Percentiles rank a stretch among this genome's conserved stretches.
These are phyloP conservation scores for Juglanconis juglandina DNA, from an alignment of 2,329 filamentous ascomycete species.

Conservation along the genomic window DNA sequence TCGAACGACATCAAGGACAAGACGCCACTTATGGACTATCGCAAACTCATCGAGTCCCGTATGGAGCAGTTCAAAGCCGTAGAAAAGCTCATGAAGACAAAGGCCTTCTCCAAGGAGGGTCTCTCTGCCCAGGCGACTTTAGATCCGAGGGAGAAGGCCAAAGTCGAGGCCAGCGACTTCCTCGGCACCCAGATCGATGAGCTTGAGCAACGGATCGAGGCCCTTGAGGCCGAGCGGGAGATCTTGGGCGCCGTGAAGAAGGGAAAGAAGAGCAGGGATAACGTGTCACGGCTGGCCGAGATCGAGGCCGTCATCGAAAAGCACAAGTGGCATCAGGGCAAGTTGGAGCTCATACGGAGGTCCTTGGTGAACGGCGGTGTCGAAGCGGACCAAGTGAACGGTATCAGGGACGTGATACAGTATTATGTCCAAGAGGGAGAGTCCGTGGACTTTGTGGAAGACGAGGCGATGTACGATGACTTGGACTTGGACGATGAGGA, in stretches of 20 bases:
- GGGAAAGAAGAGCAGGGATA: slow-evolving; percentile 73
- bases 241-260: slow-evolving; percentile 87
- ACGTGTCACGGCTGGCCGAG: slow-evolving; percentile 78
- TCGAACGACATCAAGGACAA: slow-evolving; percentile 99
- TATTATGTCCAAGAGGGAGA: slow-evolving; percentile 93
- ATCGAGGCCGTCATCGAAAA: slow-evolving; percentile 81
- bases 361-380: slow-evolving; percentile 90
- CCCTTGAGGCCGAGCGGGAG: slow-evolving; percentile 86
- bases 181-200: slow-evolving; percentile 84
- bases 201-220: slow-evolving; percentile 89
- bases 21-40: slow-evolving; percentile 85
- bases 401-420: slow-evolving; percentile 86
- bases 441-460: slow-evolving; percentile 86
- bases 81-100: slow-evolving; percentile 99
- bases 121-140: slow-evolving; percentile 86
- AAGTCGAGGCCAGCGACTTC: slow-evolving; percentile 84
- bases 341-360: slow-evolving; percentile 85
- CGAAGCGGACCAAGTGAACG: slow-evolving; percentile 80
- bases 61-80: slow-evolving; percentile 99
- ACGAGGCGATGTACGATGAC: slow-evolving; percentile 94
- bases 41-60: slow-evolving; percentile 96
- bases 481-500: slow-evolving; percentile 90
- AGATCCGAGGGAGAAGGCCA: slow-evolving; percentile 96
- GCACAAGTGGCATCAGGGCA: slow-evolving; percentile 94
- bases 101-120: slow-evolving; percentile 98